phyloP scores from a whole-genome alignment of 2,329 filamentous ascomycete species.

The Phoma herbarum region DNA sequence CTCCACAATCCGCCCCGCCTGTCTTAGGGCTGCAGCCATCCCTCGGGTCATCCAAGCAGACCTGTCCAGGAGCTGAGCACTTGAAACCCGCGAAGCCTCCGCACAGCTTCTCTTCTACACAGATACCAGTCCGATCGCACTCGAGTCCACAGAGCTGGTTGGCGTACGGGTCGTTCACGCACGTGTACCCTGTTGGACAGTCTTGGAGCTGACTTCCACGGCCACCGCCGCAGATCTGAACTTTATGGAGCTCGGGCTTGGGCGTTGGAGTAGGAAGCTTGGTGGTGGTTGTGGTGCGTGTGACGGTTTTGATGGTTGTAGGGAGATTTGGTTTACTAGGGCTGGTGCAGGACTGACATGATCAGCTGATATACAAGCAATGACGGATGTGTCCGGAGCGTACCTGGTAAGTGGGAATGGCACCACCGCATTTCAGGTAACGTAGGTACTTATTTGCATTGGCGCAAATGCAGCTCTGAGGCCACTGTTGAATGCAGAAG shows the following conservation, averaged over 20 bases:
- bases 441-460: constrained; percentile 35
- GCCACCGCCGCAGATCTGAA: constrained; percentile 40
- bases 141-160: constrained; percentile 42
- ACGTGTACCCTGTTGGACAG: constrained; percentile 28
- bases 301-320: background rate
- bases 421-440: constrained; percentile 39
- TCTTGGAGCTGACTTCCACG: constrained; percentile 22
- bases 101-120: constrained; percentile 49
- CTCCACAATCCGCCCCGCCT: constrained; percentile 56
- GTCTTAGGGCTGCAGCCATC: constrained; percentile 53
- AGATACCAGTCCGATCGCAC: constrained; percentile 47
- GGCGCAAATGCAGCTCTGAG: constrained; percentile 42
- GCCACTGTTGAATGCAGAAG: constrained; percentile 34
- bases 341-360: background rate
- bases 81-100: constrained; percentile 53
- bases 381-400: too few species aligned
- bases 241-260: background rate
- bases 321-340: background rate
- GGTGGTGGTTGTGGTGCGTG: background rate
- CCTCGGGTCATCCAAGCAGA: constrained; percentile 55
- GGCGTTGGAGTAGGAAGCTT: background rate
- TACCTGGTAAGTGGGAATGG: constrained; percentile 23
- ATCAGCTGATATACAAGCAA: background rate
- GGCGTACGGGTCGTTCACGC: constrained; percentile 44
- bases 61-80: constrained; percentile 45